Conservation (phyloP, 208 protist species). For the Crithidia sp. region DNA sequence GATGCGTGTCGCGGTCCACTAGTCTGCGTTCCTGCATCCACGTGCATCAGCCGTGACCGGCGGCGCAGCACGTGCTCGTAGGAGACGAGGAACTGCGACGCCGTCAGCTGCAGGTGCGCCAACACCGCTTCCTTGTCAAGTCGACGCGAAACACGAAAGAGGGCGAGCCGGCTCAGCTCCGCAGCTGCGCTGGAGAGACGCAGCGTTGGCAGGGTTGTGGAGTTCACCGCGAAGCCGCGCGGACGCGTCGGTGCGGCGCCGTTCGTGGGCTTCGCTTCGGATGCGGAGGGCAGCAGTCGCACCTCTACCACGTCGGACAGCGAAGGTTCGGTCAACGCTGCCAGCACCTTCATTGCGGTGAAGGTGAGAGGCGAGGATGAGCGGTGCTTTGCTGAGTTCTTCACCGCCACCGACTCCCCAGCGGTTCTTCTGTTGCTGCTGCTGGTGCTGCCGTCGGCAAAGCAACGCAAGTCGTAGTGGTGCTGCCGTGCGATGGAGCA, state of each 20-base stretch:
- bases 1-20: conserved; percentile 29
- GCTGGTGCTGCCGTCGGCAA: conserved; percentile 11
- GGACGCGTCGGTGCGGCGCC: conserved; percentile 7
- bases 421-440: not conserved
- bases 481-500: conserved; percentile 40
- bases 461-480: conserved; percentile 27
- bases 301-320: conserved; percentile 42
- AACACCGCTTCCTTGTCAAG: conserved; percentile 51
- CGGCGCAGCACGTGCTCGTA: conserved; percentile 32
- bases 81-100: conserved; percentile 46
- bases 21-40: conserved; percentile 51
- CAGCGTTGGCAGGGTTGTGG: conserved; percentile 4
- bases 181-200: conserved; percentile 7
- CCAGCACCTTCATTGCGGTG: conserved; percentile 20
- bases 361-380: not conserved
- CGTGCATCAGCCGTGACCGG: not conserved
- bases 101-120: conserved; percentile 38
- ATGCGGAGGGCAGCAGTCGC: conserved; percentile 5
- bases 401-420: too few relatives aligned
- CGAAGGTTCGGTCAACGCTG: conserved; percentile 8
- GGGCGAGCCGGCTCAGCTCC: conserved; percentile 27
- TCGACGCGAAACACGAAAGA: conserved; percentile 45
- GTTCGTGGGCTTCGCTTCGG: not conserved
- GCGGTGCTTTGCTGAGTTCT: too few relatives aligned
- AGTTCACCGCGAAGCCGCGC: conserved; percentile 15